Conservation (phyloP, 345 rosid genomes). For the Sisymbrium irio region DNA sequence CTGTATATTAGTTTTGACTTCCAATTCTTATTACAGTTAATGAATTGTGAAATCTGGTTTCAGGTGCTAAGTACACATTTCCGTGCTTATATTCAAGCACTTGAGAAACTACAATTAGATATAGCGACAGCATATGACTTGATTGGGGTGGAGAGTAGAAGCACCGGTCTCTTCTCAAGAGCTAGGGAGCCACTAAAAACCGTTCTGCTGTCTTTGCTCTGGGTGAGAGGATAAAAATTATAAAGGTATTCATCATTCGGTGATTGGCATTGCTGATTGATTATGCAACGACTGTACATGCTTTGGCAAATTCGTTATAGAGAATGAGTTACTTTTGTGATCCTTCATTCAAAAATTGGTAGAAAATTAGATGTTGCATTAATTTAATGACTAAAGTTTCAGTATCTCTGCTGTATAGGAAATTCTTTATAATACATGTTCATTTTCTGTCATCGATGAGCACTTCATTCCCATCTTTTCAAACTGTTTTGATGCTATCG, state of each 20-base stretch:
- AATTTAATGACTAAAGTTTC: slow-evolving; percentile 14
- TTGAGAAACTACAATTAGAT: slow-evolving; percentile 94
- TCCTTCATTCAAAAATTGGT: not conserved
- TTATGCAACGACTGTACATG: not conserved
- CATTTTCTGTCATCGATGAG: slow-evolving; percentile 92
- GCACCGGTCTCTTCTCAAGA: slow-evolving; percentile 75
- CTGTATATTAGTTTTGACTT: slow-evolving; percentile 3
- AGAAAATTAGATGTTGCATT: not conserved
- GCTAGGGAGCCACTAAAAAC: slow-evolving; percentile 88
- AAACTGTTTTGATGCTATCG: too few relatives aligned
- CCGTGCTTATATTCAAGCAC: slow-evolving; percentile 93
- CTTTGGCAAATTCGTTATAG: not conserved
- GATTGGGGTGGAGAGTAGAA: slow-evolving; percentile 95
- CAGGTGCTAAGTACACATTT: too few relatives aligned
- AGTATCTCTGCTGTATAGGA: slow-evolving; percentile 57
- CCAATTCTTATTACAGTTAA: slow-evolving; percentile 7
- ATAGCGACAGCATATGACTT: slow-evolving; percentile 88
- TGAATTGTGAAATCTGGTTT: slow-evolving; percentile 29
- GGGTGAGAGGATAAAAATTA: too few relatives aligned
- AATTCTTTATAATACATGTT: slow-evolving; percentile 64
- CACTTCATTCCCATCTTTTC: slow-evolving; percentile 83
- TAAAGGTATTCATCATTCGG: slow-evolving; percentile 56
- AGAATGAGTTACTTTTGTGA: slow-evolving; percentile 5
- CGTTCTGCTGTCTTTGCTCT: slow-evolving; percentile 95
- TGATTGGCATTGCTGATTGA: slow-evolving; percentile 4